These are phyloP conservation scores for Ophiobolus disseminans DNA, from an alignment of 2,329 filamentous ascomycete genomes.

Conservation along the genomic window DNA sequence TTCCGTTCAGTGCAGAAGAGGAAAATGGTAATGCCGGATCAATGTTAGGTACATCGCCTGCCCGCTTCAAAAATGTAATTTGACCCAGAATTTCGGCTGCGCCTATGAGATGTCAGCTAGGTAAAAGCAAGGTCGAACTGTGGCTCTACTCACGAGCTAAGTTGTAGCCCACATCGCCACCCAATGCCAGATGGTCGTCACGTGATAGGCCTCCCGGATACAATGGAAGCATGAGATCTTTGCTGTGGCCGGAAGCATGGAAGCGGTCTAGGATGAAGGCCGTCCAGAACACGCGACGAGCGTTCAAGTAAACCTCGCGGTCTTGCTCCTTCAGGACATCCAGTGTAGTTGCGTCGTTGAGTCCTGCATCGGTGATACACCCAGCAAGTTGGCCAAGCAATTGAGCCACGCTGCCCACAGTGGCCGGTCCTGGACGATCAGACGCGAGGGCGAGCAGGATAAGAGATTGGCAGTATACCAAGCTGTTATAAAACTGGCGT, in stretches of 20 bases:
- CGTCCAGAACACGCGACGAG: slow-evolving; percentile 47
- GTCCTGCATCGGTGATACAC: slow-evolving; percentile 37
- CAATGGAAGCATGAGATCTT: slow-evolving; percentile 41
- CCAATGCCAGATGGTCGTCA: slow-evolving; percentile 38
- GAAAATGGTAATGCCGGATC: slow-evolving; percentile 40
- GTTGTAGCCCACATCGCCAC: slow-evolving; percentile 43
- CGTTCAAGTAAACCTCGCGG: slow-evolving; percentile 35
- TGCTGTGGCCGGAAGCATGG: slow-evolving; percentile 43
- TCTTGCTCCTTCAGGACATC: slow-evolving; percentile 39
- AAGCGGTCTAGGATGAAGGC: slow-evolving; percentile 48
- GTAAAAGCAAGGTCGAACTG: not conserved
- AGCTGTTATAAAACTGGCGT: slow-evolving; percentile 39
- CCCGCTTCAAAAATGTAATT: slow-evolving; percentile 36
- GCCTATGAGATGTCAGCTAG: slow-evolving; percentile 28
- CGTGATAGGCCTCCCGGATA: slow-evolving; percentile 40
- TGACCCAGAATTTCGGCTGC: slow-evolving; percentile 42
- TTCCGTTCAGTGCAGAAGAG: slow-evolving; percentile 32
- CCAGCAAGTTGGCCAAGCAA: slow-evolving; percentile 42
- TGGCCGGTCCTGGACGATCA: slow-evolving; percentile 39
- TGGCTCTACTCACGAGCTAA: slow-evolving; percentile 42
- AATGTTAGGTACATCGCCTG: slow-evolving; percentile 38
- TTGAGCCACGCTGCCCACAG: slow-evolving; percentile 37
- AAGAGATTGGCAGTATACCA: slow-evolving; percentile 45
- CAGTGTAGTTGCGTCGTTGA: slow-evolving; percentile 41
- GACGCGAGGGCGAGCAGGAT: slow-evolving; percentile 42